These are phyloP conservation scores for Cladosporium velox DNA, from an alignment of 2,329 filamentous ascomycete species.

Conservation along the genomic window DNA sequence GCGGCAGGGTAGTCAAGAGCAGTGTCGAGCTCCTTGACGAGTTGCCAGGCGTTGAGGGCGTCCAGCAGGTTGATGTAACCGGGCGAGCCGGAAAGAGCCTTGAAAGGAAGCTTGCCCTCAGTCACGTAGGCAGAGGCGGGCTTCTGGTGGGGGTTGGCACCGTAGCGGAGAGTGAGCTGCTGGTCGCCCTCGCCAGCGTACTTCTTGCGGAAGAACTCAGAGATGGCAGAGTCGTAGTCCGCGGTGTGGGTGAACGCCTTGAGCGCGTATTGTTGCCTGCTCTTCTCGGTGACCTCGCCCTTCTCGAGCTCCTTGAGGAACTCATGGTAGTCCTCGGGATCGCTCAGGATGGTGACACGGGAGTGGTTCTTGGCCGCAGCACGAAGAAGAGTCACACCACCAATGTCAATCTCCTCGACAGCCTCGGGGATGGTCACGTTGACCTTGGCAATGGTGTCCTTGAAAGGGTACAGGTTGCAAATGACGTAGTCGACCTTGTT, in stretches of 20 bases:
- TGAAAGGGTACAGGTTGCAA: conserved; percentile 99
- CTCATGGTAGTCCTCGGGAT: conserved; percentile 89
- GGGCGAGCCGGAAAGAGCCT: conserved; percentile 83
- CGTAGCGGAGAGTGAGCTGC: conserved; percentile 85
- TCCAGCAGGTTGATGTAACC: conserved; percentile 98
- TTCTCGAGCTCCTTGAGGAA: conserved; percentile 88
- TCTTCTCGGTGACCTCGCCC: conserved; percentile 81
- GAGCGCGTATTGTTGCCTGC: conserved; percentile 84
- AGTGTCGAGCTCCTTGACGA: conserved; percentile 93
- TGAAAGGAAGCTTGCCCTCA: conserved; percentile 82
- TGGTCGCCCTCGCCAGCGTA: conserved; percentile 85
- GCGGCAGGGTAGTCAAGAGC: conserved; percentile 86
- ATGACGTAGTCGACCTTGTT: conserved; percentile 92
- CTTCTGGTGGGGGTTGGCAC: conserved; percentile 97
- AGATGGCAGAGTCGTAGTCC: conserved; percentile 92
- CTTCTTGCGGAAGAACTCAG: conserved; percentile 96
- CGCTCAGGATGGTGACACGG: conserved; percentile 92
- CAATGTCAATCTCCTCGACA: conserved; percentile 98
- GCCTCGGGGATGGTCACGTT: conserved; percentile 96
- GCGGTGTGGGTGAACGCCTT: conserved; percentile 99
- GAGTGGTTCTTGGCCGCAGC: conserved; percentile 98
- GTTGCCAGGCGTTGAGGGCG: conserved; percentile 91
- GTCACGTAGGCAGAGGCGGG: conserved; percentile 81
- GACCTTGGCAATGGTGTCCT: conserved; percentile 94
- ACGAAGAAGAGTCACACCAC: conserved; percentile 91